Conservation (phyloP, 768 basidiomycete species). For the Suillus discolor region DNA sequence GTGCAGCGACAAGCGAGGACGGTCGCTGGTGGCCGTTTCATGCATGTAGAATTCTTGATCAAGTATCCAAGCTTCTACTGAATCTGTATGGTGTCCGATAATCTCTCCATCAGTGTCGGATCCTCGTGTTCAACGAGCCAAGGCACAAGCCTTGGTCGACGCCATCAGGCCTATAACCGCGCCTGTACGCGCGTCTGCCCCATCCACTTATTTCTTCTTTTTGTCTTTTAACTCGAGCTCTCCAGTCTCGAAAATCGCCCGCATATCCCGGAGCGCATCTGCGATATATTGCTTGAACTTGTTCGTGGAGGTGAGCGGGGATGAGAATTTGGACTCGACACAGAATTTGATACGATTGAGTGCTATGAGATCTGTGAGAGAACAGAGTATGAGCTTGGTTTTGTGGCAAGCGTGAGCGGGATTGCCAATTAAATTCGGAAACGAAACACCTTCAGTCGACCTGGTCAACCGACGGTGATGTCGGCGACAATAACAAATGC, state of each 20-base stretch:
- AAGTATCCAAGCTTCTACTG: background rate
- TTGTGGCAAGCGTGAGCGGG: too few species aligned
- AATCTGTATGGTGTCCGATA: background rate
- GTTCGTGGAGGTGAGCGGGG: constrained; percentile 67
- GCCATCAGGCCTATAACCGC: background rate
- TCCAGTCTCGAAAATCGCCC: constrained; percentile 42
- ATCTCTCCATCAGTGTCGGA: background rate
- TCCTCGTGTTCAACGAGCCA: background rate
- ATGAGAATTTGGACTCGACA: constrained; percentile 85
- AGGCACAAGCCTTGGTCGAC: background rate
- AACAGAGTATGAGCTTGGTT: constrained; percentile 18
- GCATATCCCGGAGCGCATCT: constrained; percentile 74
- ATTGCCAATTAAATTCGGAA: background rate
- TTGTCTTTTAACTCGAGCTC: background rate
- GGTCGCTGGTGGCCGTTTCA: too few species aligned
- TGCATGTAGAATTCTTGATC: too few species aligned
- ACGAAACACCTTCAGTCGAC: constrained; percentile 20
- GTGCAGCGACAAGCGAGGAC: background rate
- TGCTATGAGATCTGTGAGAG: constrained; percentile 71
- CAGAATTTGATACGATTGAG: constrained; percentile 85
- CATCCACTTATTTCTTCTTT: too few species aligned
- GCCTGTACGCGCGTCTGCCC: background rate
- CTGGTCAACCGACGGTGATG: background rate
- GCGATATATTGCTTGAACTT: constrained; percentile 63
- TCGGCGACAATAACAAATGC: background rate